These are phyloP conservation scores for Podosphaera fusca DNA, from an alignment of 2,329 filamentous ascomycete species.

Conservation along the genomic window DNA sequence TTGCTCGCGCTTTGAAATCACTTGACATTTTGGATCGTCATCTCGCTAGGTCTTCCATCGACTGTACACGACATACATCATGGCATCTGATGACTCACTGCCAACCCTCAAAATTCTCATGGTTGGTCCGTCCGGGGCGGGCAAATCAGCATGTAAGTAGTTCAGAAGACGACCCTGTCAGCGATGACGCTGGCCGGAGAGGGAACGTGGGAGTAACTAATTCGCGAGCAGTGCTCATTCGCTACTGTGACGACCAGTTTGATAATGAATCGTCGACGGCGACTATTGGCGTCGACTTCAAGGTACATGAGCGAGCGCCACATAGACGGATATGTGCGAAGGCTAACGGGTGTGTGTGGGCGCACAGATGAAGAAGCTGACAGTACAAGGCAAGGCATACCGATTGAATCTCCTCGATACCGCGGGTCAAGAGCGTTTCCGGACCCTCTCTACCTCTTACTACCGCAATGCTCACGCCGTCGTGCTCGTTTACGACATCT, in stretches of 20 bases:
- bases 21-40: too few relatives aligned
- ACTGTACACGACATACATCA: conserved; percentile 7
- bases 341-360: background rate
- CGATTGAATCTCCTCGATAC: conserved; percentile 47
- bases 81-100: conserved; percentile 24
- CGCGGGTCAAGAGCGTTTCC: conserved; percentile 86
- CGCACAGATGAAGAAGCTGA: conserved; percentile 26
- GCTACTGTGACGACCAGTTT: conserved; percentile 34
- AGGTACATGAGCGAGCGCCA: conserved; percentile 17
- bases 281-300: conserved; percentile 34
- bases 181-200: too few relatives aligned
- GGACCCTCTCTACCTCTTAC: conserved; percentile 81
- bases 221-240: conserved; percentile 22
- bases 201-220: background rate
- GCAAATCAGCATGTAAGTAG: conserved; percentile 28
- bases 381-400: conserved; percentile 27
- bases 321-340: background rate
- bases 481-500: conserved; percentile 86
- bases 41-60: too few relatives aligned
- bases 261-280: conserved; percentile 29
- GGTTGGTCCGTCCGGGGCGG: conserved; percentile 31
- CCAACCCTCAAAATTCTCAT: conserved; percentile 29
- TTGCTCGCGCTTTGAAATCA: too few relatives aligned
- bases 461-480: conserved; percentile 90
- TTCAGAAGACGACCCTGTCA: too few relatives aligned